Base-by-base conservation (phyloP, 371 early-diverging fungal species). In the Amoeboradix gromovi region DNA sequence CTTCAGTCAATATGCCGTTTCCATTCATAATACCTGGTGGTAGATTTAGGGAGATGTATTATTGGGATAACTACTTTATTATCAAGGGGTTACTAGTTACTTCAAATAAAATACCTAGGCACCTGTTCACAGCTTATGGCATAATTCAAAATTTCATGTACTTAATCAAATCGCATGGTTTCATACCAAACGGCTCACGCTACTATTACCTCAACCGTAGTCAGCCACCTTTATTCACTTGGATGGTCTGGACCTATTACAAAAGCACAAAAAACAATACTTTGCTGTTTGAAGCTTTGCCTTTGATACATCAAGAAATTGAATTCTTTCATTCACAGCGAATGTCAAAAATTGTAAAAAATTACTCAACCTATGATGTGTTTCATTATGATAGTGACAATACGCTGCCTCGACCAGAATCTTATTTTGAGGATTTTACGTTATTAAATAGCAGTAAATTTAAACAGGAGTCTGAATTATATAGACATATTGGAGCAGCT, bases 11-110 rank as follows among this genome's bases (percentile, higher is more conserved):
- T 30, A 76, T 82, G 0, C 74, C 78, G 22, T 76, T 81, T 66
- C 83, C 79, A 5, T 91, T 91, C 76, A 83, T 91, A 0, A 84
- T 91, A 12, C 92, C 94, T 12, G 94, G 94, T 1, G 92, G 91
- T 1, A 75, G 91, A 68, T 94, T 94, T 73, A 75, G 86, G 68
- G 92, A 94, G 80, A 78, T 84, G 30, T 91, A 91, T 75, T 90
- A 93, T 74, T 91, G 91, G 92, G 28, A n/a, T 28, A 30, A 48
- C 22, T 67, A 80, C 72, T 94, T 87, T 79, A 84, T 87, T 5
- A 71, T 88, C 29, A 81, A 87, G 70, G 94, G 94, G 0, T 74
- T 94, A 31, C 70, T 87, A 27, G 69, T 82, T 12, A 12, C 48
- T 5, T 12, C 12, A 5, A 48, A 48, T 12, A 48, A 22, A 48